Conservation (phyloP, 179 eudicot species). For the Actinidia polygama region DNA sequence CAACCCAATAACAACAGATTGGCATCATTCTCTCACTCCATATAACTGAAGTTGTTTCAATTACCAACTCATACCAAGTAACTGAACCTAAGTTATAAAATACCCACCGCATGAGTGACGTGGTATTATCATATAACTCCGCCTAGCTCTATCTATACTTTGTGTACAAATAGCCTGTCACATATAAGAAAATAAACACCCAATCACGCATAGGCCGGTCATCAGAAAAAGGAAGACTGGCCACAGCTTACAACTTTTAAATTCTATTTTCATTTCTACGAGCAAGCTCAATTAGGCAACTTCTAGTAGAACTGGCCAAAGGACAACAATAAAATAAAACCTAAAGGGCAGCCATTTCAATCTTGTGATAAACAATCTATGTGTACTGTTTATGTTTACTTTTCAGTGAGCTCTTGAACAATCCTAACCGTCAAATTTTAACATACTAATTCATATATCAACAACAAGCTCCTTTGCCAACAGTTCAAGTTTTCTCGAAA, state of each 20-base stretch:
- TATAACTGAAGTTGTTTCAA: neutral
- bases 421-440: neutral
- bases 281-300: neutral
- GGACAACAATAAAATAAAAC: neutral
- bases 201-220: neutral
- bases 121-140: neutral
- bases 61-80: neutral
- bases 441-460: neutral
- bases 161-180: neutral
- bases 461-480: neutral
- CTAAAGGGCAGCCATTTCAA: neutral
- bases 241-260: neutral
- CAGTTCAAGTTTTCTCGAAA: neutral
- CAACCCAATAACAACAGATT: slow-evolving; percentile 27
- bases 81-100: neutral
- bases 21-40: neutral
- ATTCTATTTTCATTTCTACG: neutral
- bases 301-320: neutral
- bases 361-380: too few species aligned
- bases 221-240: too few species aligned
- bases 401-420: too few species aligned
- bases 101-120: neutral
- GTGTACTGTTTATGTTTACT: too few species aligned
- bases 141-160: neutral
- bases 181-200: neutral